Evolutionary conservation across 2,329 filamentous ascomycete species (phyloP).

Genomic region (Pseudocercospora ulei): DNA sequence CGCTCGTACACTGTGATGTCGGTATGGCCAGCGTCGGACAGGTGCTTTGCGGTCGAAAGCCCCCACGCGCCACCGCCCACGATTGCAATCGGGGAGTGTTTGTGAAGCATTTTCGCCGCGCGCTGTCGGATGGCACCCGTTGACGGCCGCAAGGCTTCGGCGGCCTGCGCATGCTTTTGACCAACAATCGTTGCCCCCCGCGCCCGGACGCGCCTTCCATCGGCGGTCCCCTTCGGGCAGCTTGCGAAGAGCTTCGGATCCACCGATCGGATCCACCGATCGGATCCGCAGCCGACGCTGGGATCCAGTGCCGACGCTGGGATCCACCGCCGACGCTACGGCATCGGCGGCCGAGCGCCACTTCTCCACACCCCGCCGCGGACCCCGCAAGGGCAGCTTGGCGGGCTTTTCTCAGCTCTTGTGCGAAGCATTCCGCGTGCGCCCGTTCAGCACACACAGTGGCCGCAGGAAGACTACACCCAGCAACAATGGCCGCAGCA

Average conservation of each 20-base stretch:
- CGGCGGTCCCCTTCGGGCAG: no score
- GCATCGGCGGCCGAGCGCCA: no score
- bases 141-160: background rate
- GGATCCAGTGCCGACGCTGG: no score
- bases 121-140: background rate
- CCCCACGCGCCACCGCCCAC: conserved; percentile 44
- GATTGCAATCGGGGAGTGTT: conserved; percentile 14
- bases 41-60: conserved; percentile 44
- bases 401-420: background rate
- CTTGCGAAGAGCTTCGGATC: no score
- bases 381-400: conserved; percentile 2
- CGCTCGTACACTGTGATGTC: conserved; percentile 44
- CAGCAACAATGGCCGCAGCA: conserved; percentile 4
- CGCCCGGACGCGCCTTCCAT: no score
- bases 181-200: background rate
- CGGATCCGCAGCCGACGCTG: no score
- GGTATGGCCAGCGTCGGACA: conserved; percentile 39
- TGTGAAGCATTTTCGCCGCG: background rate
- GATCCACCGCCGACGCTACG: no score
- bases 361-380: no score
- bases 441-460: conserved; percentile 1
- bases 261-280: no score
- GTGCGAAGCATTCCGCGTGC: background rate
- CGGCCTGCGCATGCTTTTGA: conserved; percentile 3
- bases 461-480: conserved; percentile 1